phyloP scores from a whole-genome alignment of 176 grass and related monocot species.

The Triticum timopheevii region DNA sequence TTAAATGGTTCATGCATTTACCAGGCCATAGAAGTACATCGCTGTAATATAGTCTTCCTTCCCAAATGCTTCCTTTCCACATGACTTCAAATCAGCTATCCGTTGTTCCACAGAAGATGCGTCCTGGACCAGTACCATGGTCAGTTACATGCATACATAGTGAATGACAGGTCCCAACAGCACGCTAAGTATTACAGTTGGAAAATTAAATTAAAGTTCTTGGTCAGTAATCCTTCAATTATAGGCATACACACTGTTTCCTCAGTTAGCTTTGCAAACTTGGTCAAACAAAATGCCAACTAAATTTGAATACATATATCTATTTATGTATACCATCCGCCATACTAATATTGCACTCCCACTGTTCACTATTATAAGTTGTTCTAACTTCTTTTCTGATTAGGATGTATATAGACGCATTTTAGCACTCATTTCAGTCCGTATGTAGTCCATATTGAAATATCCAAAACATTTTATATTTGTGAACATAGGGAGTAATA shows the following conservation, averaged over 20 bases:
- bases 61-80: slow-evolving; percentile 25
- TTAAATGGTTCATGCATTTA: slow-evolving; percentile 3
- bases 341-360: neutral
- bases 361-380: too few species aligned
- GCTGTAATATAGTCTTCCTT: slow-evolving; percentile 27
- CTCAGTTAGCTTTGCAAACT: neutral
- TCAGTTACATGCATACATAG: neutral
- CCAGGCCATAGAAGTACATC: slow-evolving; percentile 11
- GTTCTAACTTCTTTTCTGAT: too few species aligned
- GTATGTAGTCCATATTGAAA: too few species aligned
- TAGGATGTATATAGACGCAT: too few species aligned
- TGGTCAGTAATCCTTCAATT: neutral
- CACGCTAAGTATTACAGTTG: neutral
- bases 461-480: too few species aligned
- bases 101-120: neutral
- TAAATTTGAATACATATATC: neutral
- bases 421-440: too few species aligned
- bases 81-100: slow-evolving; percentile 23
- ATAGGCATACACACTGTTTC: neutral
- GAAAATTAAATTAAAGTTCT: neutral
- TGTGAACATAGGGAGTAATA: neutral
- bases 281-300: neutral
- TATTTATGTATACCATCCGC: neutral
- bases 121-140: slow-evolving; percentile 10
- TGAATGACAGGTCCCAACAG: neutral